phyloP scores from a whole-genome alignment of 352 stramenopile genomes.

The Phytopythium delawarense region DNA sequence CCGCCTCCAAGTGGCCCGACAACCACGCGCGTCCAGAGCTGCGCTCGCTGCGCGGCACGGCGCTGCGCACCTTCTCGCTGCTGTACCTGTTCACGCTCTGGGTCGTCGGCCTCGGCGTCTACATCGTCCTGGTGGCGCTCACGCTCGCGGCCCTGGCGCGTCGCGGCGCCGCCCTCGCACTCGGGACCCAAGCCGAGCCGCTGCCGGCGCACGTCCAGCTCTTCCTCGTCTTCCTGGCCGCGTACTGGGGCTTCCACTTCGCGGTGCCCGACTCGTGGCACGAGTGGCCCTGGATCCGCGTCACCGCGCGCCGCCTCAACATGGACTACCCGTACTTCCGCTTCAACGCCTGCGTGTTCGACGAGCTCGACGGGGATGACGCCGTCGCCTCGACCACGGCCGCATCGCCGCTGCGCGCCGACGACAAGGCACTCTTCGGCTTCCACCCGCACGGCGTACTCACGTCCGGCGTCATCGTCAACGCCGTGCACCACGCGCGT shows the following conservation, averaged over 20 bases:
- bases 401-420: conserved; percentile 9
- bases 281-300: conserved; percentile 41
- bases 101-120: conserved; percentile 20
- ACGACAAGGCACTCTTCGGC: conserved; percentile 24
- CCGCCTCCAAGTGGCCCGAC: conserved; percentile 17
- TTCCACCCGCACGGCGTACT: conserved; percentile 73
- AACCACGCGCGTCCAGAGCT: conserved; percentile 20
- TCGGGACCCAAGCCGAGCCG: not conserved
- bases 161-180: not conserved
- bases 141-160: conserved; percentile 1
- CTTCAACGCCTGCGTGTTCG: conserved; percentile 36
- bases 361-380: conserved; percentile 22
- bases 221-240: conserved; percentile 25
- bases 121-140: conserved; percentile 14
- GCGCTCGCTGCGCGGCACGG: conserved; percentile 11
- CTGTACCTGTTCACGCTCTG: conserved; percentile 23
- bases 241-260: conserved; percentile 48
- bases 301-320: conserved; percentile 36
- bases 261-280: conserved; percentile 18
- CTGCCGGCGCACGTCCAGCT: conserved; percentile 17
- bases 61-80: conserved; percentile 15
- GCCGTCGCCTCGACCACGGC: conserved; percentile 3
- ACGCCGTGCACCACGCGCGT: conserved; percentile 43
- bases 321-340: conserved; percentile 56
- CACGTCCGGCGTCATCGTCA: conserved; percentile 47